Base-by-base conservation (phyloP, 768 basidiomycete genomes). In the Naganishia antarctica region DNA sequence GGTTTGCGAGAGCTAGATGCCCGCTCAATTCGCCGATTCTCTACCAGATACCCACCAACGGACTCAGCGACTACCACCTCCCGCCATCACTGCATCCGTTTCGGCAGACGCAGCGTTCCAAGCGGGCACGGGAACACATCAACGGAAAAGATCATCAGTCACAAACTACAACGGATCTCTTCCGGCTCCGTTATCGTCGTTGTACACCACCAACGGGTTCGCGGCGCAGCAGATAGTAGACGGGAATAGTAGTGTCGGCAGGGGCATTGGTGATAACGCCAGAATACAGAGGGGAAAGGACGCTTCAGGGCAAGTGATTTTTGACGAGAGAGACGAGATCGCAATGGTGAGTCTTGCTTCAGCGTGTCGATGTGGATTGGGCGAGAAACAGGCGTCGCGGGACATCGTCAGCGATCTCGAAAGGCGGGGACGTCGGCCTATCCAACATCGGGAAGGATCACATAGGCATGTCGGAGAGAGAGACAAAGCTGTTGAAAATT, bases 241-340 rank as follows among this genome's bases (percentile, higher is more conserved):
- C 32, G 53, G 37, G 23, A 44, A 44, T 18, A 23, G 53, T 4
- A 57, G 34, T 37, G 34, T 15, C 15, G 15, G 31, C 40, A 41
- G 53, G 21, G 34, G 2, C 7, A 32, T 25, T 18, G 18, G 23
- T n/a, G 34, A 25, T 25, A 23, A 16, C 12, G 23, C 23, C 11
- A 57, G 53, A 21, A 51, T n/a, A 9, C 50, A 51, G 18, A 25
- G 34, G 23, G 53, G 32, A 40, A 57, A 21, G 32, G 53, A 57
- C 6, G 18, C n/a, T 11, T 25, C 32, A 23, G 53, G 37, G 21
- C 53, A 57, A 34, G 53, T 57, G 34, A 21, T 25, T 23, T 57
- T 57, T 40, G 34, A 57, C 53, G 53, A 57, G 23, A 57, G 37
- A 41, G 53, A 41, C 32, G 34, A 57, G 23, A 23, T 57, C 6